phyloP scores from a whole-genome alignment of 148 eudicot genomes.

The Rhododendron simsii region DNA sequence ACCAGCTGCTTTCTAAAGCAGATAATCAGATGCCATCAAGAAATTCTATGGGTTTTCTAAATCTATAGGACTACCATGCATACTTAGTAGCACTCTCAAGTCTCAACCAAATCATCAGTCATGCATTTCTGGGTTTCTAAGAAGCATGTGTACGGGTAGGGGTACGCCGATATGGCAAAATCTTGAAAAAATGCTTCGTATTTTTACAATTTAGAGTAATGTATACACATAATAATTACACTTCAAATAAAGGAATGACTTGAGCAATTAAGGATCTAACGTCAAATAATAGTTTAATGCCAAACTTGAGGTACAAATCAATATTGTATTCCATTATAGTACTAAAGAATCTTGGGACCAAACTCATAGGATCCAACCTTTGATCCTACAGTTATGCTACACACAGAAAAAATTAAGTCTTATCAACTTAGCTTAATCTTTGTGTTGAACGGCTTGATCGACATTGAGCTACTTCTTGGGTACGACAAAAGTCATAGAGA shows the following conservation, averaged over 20 bases:
- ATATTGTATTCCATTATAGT: background rate
- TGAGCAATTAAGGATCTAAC: background rate
- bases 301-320: background rate
- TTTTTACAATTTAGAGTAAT: background rate
- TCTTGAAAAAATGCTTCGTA: background rate
- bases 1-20: background rate
- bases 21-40: background rate
- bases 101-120: background rate
- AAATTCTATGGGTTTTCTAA: background rate
- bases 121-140: background rate
- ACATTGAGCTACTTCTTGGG: background rate
- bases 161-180: no score
- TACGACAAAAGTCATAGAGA: background rate
- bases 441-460: background rate
- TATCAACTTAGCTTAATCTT: background rate
- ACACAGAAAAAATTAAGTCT: background rate
- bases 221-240: background rate
- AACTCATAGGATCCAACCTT: background rate
- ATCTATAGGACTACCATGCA: background rate
- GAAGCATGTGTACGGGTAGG: background rate
- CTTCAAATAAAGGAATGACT: background rate
- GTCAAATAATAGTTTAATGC: background rate
- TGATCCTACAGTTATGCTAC: background rate
- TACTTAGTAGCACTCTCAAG: background rate
- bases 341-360: background rate